Evolutionary conservation across 108 stramenopile species (phyloP), one percentile per base, ranked within the genome.

Genomic region (Pseudonitzschia pungens): DNA sequence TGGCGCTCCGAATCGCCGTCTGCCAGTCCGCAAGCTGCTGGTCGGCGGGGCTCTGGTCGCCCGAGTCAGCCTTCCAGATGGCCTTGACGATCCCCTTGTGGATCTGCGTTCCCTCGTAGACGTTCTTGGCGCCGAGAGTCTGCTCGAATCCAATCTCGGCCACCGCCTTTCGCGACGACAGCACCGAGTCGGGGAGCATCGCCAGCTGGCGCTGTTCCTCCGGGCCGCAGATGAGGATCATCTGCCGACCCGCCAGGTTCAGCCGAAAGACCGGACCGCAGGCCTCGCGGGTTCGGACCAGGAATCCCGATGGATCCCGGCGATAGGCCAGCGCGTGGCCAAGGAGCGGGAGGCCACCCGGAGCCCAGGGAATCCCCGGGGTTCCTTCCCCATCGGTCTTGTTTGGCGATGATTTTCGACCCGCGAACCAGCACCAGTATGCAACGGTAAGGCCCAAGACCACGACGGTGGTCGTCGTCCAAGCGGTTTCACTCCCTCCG

Each of bases 161-260:
- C 14, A 88, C 69, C 10, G 84, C 87, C 40, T 77, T 56, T 52
- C 59, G 52, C 11, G 75, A 44, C 59, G 77, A 78, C 36, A 84
- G 69, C 1, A 65, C 33, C 42, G 78, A 71, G 75, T 83, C 84
- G 26, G 83, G 81, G 9, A 57, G 58, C 15, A 11, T 71, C 22
- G 82, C 71, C 5, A 88, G 70, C 21, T 76, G 78, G 43, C 71
- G 54, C 57, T 78, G 69, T 1, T 66, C 74, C 20, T 69, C 53
- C 15, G 64, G 71, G 32, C 71, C 77, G 21, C 63, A 64, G 26
- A 85, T 69, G 27, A 88, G 64, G 21, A 86, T 57, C 83, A 86
- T 85, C 6, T 69, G 52, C 48, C 77, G 81, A 0, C 87, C 87
- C 6, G 87, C 87, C 48, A 88, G 59, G 57, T 88, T 88, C 27